Conservation (phyloP, 78 protist genomes). For the Reticulomyxa filosa region DNA sequence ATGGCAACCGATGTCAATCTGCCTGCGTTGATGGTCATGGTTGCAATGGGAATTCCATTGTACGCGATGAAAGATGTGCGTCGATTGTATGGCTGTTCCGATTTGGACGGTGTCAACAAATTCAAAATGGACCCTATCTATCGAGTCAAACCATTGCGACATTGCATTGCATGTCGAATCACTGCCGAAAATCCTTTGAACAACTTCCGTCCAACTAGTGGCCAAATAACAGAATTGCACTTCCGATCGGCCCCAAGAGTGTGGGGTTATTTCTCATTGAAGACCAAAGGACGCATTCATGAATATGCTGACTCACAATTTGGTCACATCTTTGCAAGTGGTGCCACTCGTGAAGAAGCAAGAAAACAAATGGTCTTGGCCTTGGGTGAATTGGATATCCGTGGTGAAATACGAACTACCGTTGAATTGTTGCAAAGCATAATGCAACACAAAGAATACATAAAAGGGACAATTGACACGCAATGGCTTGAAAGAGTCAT, state of each 20-base stretch:
- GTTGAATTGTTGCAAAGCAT: slow-evolving; percentile 51
- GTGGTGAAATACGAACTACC: slow-evolving; percentile 20
- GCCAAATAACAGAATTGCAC: slow-evolving; percentile 6
- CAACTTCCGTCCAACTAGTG: neutral
- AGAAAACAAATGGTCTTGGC: slow-evolving; percentile 50
- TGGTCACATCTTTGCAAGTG: slow-evolving; percentile 72
- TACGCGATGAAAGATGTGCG: slow-evolving; percentile 65
- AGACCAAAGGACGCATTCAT: slow-evolving; percentile 41
- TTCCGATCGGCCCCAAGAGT: slow-evolving; percentile 58
- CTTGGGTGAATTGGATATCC: slow-evolving; percentile 58
- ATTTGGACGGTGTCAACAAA: neutral
- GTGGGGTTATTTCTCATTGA: slow-evolving; percentile 87
- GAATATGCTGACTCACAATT: slow-evolving; percentile 56
- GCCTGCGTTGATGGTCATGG: slow-evolving; percentile 67
- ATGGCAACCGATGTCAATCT: slow-evolving; percentile 45
- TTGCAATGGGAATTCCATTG: slow-evolving; percentile 87
- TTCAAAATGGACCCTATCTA: neutral
- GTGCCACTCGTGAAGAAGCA: slow-evolving; percentile 53
- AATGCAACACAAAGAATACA: slow-evolving; percentile 41
- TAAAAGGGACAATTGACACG: slow-evolving; percentile 33
- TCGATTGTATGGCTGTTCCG: slow-evolving; percentile 1
- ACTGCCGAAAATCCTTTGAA: slow-evolving; percentile 90
- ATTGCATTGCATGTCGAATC: slow-evolving; percentile 80
- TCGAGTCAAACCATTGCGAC: too few relatives aligned
- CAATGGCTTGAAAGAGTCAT: too few relatives aligned